These are phyloP conservation scores for Aspergillus versicolor DNA, from an alignment of 2,329 filamentous ascomycete species.

Conservation along the genomic window DNA sequence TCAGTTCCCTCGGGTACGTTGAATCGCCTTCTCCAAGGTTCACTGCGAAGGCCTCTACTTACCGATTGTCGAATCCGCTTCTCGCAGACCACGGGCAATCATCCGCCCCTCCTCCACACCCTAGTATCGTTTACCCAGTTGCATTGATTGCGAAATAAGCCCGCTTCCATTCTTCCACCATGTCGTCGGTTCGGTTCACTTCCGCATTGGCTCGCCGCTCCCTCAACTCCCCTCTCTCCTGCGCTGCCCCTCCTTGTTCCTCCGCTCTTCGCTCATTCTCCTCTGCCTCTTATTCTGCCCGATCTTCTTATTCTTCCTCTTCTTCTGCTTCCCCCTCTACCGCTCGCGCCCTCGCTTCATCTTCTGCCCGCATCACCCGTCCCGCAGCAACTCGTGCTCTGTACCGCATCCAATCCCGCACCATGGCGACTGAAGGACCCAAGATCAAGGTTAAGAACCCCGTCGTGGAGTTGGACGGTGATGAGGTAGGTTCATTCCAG, in stretches of 20 bases:
- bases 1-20: conserved; percentile 32
- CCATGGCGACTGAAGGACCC: conserved; percentile 50
- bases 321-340: conserved; percentile 21
- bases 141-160: conserved; percentile 10
- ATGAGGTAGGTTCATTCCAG: conserved; percentile 50
- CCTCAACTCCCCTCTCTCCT: conserved; percentile 27
- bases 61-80: conserved; percentile 14
- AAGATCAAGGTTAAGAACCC: conserved; percentile 99
- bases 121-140: conserved; percentile 11
- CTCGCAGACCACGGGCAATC: conserved; percentile 9
- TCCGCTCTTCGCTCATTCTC: conserved; percentile 24
- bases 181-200: conserved; percentile 39
- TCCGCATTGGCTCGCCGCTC: conserved; percentile 40
- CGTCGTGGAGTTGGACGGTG: conserved; percentile 93
- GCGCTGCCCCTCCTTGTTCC: conserved; percentile 28
- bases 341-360: conserved; percentile 25
- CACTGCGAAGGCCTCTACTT: conserved; percentile 3
- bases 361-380: conserved; percentile 21
- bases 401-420: conserved; percentile 42
- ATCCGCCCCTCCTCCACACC: conserved; percentile 14
- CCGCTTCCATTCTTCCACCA: conserved; percentile 16
- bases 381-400: conserved; percentile 28
- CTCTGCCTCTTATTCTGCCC: conserved; percentile 22
- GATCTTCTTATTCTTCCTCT: conserved; percentile 26
- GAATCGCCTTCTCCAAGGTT: conserved; percentile 11